Conservation (phyloP, 345 rosid species). For the Gossypium longicalyx region DNA sequence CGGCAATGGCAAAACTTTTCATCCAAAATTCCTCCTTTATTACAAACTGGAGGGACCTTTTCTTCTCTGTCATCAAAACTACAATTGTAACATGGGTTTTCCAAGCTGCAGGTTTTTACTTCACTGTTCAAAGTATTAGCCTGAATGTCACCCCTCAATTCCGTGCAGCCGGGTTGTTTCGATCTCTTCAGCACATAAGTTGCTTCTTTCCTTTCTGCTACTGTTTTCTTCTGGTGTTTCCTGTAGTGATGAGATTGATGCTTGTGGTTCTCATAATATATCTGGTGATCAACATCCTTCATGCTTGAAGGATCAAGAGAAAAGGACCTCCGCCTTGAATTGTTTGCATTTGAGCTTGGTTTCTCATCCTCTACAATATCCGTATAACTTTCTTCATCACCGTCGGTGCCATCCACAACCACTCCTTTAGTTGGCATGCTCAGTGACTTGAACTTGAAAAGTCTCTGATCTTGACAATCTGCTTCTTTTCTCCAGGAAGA, state of each 20-base stretch:
- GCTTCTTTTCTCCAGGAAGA: constrained; percentile 30
- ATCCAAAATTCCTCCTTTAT: background rate
- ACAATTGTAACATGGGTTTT: constrained; percentile 22
- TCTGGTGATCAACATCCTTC: constrained; percentile 27
- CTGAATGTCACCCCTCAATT: background rate
- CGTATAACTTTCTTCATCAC: constrained; percentile 4
- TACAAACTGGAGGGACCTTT: background rate
- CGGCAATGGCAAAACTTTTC: background rate
- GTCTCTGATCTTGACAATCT: constrained; percentile 43
- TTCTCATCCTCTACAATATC: constrained; percentile 23
- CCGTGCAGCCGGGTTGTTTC: constrained; percentile 7
- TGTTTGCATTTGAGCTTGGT: constrained; percentile 25
- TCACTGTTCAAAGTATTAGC: background rate
- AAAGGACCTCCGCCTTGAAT: constrained; percentile 33
- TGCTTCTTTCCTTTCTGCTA: constrained; percentile 6
- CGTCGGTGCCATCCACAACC: background rate
- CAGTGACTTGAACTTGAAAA: constrained; percentile 51
- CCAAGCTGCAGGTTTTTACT: constrained; percentile 24
- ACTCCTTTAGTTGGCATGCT: background rate
- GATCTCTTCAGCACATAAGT: constrained; percentile 4
- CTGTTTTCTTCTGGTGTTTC: constrained; percentile 15
- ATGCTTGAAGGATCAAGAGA: constrained; percentile 28
- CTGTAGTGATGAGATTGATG: constrained; percentile 16
- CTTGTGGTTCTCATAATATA: constrained; percentile 34
- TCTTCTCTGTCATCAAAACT: constrained; percentile 15